Percentiles rank a stretch among this genome's conserved stretches.
These are phyloP conservation scores for Begonia peltatifolia DNA, from an alignment of 306 rosid genomes.

Conservation along the genomic window DNA sequence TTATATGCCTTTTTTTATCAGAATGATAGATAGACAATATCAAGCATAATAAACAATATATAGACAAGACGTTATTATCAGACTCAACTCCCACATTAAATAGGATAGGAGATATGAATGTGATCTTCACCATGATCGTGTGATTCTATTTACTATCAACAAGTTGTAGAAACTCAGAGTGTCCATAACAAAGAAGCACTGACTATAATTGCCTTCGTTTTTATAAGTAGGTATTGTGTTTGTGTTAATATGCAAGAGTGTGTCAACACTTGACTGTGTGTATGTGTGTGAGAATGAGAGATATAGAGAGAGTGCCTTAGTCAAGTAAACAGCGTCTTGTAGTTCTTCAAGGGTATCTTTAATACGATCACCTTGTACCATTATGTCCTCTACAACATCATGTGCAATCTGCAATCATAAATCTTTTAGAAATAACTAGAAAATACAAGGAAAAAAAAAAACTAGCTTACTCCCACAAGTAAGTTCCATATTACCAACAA, in stretches of 20 bases:
- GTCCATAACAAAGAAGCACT: too few species aligned
- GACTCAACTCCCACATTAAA: not conserved
- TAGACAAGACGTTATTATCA: not conserved
- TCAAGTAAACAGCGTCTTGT: conserved; percentile 87
- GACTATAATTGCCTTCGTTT: too few species aligned
- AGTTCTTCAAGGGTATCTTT: conserved; percentile 73
- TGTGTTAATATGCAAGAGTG: too few species aligned
- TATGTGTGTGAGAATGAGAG: conserved; percentile 10
- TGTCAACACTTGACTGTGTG: not conserved
- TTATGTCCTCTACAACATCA: conserved; percentile 78
- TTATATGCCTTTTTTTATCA: not conserved
- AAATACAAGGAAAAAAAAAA: conserved; percentile 2
- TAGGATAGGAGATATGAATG: not conserved
- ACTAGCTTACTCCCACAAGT: too few species aligned
- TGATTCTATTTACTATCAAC: not conserved
- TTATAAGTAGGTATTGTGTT: too few species aligned
- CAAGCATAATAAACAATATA: not conserved
- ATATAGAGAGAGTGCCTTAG: conserved; percentile 42
- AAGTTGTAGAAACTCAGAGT: too few species aligned
- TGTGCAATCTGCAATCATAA: conserved; percentile 49
- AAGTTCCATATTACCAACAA: not conserved
- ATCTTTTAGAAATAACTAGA: conserved; percentile 7
- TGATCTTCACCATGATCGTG: not conserved
- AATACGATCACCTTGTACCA: conserved; percentile 61
- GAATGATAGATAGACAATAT: not conserved